Evolutionary conservation across 2,329 filamentous ascomycete species (phyloP).

Genomic region (Colletotrichum sp.): DNA sequence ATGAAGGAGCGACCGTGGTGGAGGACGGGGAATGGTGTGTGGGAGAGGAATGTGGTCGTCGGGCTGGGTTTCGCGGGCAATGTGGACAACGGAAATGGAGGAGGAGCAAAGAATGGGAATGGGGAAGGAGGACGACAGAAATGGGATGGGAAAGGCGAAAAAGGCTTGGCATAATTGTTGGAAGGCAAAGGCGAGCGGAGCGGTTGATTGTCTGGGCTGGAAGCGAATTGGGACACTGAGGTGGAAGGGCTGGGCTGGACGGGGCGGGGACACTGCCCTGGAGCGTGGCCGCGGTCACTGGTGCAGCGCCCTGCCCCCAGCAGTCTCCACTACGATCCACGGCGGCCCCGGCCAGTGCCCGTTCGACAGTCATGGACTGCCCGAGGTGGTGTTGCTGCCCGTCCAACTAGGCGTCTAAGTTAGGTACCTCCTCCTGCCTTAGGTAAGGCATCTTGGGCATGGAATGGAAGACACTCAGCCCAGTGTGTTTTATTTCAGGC

Average conservation of each 20-base stretch:
- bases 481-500: not conserved
- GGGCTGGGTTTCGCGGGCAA: not conserved
- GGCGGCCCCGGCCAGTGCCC: not conserved
- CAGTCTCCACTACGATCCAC: not conserved
- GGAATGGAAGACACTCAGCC: not conserved
- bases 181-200: not conserved
- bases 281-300: not conserved
- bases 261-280: not conserved
- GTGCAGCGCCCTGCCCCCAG: not conserved
- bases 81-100: not conserved
- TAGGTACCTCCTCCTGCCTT: not conserved
- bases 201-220: not conserved
- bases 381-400: not conserved
- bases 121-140: not conserved
- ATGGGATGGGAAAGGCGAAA: slow-evolving; percentile 5
- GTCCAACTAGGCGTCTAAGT: not conserved
- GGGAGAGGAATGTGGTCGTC: not conserved
- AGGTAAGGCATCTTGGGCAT: not conserved
- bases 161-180: not conserved
- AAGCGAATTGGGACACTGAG: not conserved
- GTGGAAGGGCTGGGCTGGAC: not conserved
- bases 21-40: not conserved
- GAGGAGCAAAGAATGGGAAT: not conserved
- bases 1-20: not conserved
- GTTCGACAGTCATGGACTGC: not conserved